Percentiles rank a stretch among this genome's conserved stretches.
Evolutionary conservation across 495 filamentous ascomycete genomes (phyloP).

Genomic region (Aspergillus egyptiacus): DNA sequence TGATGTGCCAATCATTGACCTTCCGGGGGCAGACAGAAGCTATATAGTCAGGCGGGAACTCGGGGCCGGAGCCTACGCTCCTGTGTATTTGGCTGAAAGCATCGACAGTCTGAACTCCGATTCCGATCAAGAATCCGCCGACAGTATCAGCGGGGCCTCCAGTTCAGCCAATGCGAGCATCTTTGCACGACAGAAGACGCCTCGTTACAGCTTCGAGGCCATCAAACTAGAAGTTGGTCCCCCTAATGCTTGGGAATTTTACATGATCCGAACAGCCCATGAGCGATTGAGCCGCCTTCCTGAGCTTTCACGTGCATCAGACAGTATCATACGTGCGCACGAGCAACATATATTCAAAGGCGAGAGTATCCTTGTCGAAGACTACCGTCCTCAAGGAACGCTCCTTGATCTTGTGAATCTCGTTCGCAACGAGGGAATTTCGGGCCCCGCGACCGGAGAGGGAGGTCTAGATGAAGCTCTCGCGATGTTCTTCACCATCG

Average conservation of each 20-base stretch:
- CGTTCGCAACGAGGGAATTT: conserved; percentile 58
- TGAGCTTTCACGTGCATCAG: conserved; percentile 50
- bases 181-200: conserved; percentile 16
- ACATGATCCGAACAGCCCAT: conserved; percentile 82
- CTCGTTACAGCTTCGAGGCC: conserved; percentile 63
- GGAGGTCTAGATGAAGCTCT: conserved; percentile 79
- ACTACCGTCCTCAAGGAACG: conserved; percentile 84
- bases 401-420: conserved; percentile 89
- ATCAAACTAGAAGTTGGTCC: conserved; percentile 86
- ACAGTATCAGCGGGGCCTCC: conserved; percentile 20
- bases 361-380: conserved; percentile 81
- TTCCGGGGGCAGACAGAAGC: conserved; percentile 49
- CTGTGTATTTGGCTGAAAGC: conserved; percentile 86
- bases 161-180: conserved; percentile 10
- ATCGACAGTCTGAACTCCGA: conserved; percentile 41
- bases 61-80: conserved; percentile 87
- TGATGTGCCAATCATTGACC: conserved; percentile 59
- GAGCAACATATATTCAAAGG: conserved; percentile 84
- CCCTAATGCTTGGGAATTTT: conserved; percentile 88
- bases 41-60: conserved; percentile 85
- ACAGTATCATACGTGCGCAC: conserved; percentile 72
- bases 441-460: conserved; percentile 35
- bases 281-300: conserved; percentile 55
- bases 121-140: conserved; percentile 39
- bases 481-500: conserved; percentile 91